phyloP scores from a whole-genome alignment of 2,329 filamentous ascomycete species.

The Botrytis galanthina region DNA sequence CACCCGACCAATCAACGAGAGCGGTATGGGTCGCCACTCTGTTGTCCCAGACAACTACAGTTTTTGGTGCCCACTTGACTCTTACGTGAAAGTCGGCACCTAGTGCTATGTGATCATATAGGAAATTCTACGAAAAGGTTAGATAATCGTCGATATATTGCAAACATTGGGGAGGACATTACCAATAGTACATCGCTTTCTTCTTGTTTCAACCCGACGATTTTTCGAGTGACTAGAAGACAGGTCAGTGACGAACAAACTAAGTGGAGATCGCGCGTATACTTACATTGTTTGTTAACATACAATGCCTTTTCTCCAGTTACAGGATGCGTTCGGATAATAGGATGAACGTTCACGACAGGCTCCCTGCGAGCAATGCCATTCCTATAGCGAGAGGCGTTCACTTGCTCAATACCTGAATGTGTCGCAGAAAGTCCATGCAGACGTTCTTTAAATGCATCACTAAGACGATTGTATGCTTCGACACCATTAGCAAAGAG shows the following conservation, averaged over 20 bases:
- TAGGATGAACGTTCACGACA: constrained; percentile 69
- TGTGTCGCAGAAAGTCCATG: constrained; percentile 80
- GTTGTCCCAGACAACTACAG: constrained; percentile 86
- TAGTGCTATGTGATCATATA: constrained; percentile 71
- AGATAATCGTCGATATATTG: not conserved
- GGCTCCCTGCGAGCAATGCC: constrained; percentile 74
- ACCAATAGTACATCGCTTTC: constrained; percentile 71
- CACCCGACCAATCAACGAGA: constrained; percentile 77
- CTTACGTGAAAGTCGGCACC: constrained; percentile 71
- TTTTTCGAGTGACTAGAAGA: constrained; percentile 68
- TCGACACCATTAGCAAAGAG: constrained; percentile 76
- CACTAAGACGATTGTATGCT: constrained; percentile 78
- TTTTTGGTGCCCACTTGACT: constrained; percentile 75
- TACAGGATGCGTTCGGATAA: constrained; percentile 76
- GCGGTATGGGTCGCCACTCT: constrained; percentile 76
- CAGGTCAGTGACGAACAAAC: constrained; percentile 17
- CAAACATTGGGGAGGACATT: constrained; percentile 12
- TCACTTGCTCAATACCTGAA: constrained; percentile 78
- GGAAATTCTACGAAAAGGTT: constrained; percentile 70
- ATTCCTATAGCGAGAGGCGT: constrained; percentile 62
- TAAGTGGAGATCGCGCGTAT: not conserved
- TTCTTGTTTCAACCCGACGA: constrained; percentile 82
- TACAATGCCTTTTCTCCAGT: constrained; percentile 83
- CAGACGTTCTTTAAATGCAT: constrained; percentile 73
- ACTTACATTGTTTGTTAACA: constrained; percentile 78